These are phyloP conservation scores for Colletotrichum sp. DNA, from an alignment of 2,329 filamentous ascomycete genomes.

Conservation along the genomic window DNA sequence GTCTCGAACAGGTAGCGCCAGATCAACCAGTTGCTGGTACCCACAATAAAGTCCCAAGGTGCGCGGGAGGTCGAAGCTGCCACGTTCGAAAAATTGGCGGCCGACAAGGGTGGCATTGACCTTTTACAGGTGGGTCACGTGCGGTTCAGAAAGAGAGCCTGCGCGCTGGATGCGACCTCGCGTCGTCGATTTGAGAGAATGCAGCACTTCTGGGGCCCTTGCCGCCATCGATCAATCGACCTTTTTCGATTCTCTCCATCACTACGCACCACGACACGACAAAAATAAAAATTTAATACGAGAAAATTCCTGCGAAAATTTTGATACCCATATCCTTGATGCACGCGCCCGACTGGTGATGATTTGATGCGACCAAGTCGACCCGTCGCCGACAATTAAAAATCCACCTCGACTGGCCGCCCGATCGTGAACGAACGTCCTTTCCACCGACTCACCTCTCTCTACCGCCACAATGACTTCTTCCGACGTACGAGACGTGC, in stretches of 20 bases:
- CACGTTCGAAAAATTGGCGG: conserved; percentile 53
- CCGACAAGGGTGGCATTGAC: conserved; percentile 29
- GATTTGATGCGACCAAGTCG: background rate
- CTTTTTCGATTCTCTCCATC: background rate
- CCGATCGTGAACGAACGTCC: background rate
- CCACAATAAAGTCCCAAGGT: conserved; percentile 21
- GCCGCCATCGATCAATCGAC: background rate
- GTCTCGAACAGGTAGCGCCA: conserved; percentile 17
- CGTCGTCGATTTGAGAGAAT: background rate
- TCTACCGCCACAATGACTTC: conserved; percentile 64
- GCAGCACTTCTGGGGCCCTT: background rate
- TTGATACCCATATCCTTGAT: background rate
- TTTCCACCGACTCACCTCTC: background rate
- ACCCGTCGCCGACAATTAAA: background rate
- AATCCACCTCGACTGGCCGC: background rate
- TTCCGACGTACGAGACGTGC: conserved; percentile 85
- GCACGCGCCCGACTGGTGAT: background rate
- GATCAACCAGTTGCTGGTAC: conserved; percentile 14
- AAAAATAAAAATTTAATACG: background rate
- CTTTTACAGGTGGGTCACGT: conserved; percentile 11
- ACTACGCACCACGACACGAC: background rate
- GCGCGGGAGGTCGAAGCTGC: conserved; percentile 45
- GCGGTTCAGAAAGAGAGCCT: background rate
- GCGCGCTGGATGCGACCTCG: conserved; percentile 3
- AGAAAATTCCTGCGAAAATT: background rate